phyloP scores from a whole-genome alignment of 108 stramenopile genomes.

The Parietichytrium sp. region DNA sequence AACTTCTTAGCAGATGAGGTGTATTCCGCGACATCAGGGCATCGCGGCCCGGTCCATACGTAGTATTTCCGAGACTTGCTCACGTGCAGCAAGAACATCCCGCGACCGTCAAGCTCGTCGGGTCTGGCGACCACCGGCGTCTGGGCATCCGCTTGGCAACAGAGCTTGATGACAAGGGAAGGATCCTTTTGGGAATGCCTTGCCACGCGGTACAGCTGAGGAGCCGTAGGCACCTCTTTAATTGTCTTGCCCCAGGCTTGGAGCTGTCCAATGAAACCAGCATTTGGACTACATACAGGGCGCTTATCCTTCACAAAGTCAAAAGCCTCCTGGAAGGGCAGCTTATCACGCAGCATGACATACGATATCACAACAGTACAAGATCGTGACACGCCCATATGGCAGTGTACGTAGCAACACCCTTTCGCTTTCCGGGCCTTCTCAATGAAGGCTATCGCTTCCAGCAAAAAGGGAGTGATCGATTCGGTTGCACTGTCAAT shows the following conservation, averaged over 20 bases:
- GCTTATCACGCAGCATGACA: not conserved
- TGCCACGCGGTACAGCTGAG: slow-evolving; percentile 31
- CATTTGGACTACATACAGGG: slow-evolving; percentile 32
- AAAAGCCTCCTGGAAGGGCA: not conserved
- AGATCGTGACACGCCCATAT: slow-evolving; percentile 24
- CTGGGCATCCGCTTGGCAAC: not conserved
- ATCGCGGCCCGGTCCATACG: slow-evolving; percentile 24
- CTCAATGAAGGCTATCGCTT: slow-evolving; percentile 24
- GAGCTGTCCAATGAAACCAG: slow-evolving; percentile 36
- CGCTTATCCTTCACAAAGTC: not conserved
- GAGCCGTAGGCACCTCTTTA: not conserved
- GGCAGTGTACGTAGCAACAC: slow-evolving; percentile 31
- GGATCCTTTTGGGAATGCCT: slow-evolving; percentile 9
- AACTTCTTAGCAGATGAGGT: not conserved
- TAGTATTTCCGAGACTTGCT: not conserved
- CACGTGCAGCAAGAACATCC: not conserved
- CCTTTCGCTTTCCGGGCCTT: slow-evolving; percentile 11
- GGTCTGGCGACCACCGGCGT: slow-evolving; percentile 12
- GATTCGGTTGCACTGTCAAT: slow-evolving; percentile 22
- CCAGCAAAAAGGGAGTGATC: slow-evolving; percentile 10
- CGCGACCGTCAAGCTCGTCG: slow-evolving; percentile 1
- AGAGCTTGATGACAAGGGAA: slow-evolving; percentile 29
- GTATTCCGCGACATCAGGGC: not conserved
- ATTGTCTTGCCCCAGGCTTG: not conserved
- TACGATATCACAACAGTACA: slow-evolving; percentile 38